phyloP scores from a whole-genome alignment of 2,329 filamentous ascomycete genomes.

The Exophiala spinifera region DNA sequence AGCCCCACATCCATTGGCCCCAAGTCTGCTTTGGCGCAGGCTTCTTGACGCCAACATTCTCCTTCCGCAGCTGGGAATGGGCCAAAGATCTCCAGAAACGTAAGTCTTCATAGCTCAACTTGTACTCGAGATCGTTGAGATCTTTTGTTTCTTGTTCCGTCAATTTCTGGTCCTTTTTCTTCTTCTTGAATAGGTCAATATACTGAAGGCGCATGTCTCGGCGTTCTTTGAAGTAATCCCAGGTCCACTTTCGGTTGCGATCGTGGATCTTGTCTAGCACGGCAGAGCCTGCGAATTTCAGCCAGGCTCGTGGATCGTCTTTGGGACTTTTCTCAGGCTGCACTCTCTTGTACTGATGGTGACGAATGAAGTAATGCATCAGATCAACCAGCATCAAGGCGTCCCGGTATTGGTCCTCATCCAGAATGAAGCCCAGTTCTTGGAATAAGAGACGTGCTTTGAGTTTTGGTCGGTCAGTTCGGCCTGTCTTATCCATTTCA shows the following conservation, averaged over 20 bases:
- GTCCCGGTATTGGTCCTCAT: constrained; percentile 96
- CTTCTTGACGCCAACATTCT: constrained; percentile 86
- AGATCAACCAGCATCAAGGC: constrained; percentile 96
- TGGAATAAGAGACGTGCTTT: constrained; percentile 92
- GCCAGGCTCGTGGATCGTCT: constrained; percentile 88
- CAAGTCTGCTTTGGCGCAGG: constrained; percentile 70
- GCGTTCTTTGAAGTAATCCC: constrained; percentile 91
- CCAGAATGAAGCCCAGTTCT: constrained; percentile 94
- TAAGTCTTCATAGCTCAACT: constrained; percentile 88
- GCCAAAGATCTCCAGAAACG: constrained; percentile 96
- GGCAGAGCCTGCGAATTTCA: constrained; percentile 84
- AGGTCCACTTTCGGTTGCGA: constrained; percentile 87
- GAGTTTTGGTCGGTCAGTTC: constrained; percentile 73
- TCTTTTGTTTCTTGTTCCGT: constrained; percentile 68
- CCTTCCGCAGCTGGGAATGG: constrained; percentile 89
- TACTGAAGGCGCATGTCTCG: constrained; percentile 85
- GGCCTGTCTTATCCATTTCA: constrained; percentile 89
- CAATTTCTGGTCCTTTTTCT: constrained; percentile 69
- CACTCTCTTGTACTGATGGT: constrained; percentile 92
- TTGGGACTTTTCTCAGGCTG: constrained; percentile 82
- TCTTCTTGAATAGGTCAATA: constrained; percentile 94
- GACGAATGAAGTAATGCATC: constrained; percentile 96
- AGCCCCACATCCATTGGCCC: constrained; percentile 88
- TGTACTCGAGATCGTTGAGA: constrained; percentile 74
- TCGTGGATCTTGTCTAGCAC: constrained; percentile 94